Percentiles rank a stretch among this genome's conserved stretches.
Conservation (phyloP, 1,284 basidiomycete genomes). For the Caloboletus inedulis region DNA sequence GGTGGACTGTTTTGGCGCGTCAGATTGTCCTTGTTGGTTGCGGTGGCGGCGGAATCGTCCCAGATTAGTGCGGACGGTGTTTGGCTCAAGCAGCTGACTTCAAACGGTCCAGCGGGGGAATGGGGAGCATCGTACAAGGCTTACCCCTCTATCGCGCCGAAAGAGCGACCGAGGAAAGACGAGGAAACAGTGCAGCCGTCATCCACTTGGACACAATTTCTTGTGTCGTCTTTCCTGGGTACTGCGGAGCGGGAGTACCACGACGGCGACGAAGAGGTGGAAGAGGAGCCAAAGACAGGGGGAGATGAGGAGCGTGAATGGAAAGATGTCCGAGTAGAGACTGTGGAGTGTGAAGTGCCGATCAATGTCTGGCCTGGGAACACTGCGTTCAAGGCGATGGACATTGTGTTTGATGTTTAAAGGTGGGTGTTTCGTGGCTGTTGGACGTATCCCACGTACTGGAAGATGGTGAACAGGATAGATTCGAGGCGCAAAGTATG, state of each 20-base stretch:
- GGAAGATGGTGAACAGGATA: not conserved
- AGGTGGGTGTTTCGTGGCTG: not conserved
- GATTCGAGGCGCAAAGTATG: too few species aligned
- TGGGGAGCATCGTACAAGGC: constrained; percentile 70
- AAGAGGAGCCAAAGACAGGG: constrained; percentile 12
- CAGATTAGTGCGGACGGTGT: constrained; percentile 48
- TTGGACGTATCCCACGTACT: not conserved
- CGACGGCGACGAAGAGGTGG: constrained; percentile 49
- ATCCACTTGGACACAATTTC: constrained; percentile 51
- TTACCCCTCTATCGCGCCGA: constrained; percentile 53
- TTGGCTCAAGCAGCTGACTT: constrained; percentile 50
- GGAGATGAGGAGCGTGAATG: constrained; percentile 61
- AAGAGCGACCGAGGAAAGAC: constrained; percentile 42
- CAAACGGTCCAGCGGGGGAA: constrained; percentile 47
- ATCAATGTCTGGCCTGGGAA: constrained; percentile 85
- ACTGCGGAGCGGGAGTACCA: constrained; percentile 49
- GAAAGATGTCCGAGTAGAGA: constrained; percentile 66
- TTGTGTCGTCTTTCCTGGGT: constrained; percentile 54
- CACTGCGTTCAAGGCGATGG: constrained; percentile 80
- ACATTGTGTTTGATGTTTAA: constrained; percentile 76
- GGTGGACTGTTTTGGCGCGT: constrained; percentile 89
- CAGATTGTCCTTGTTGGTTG: constrained; percentile 75
- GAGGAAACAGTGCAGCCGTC: constrained; percentile 3
- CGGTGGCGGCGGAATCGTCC: constrained; percentile 50
- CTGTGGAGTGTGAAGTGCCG: constrained; percentile 90